These are phyloP conservation scores for Hypseocharis bilobata DNA, from an alignment of 441 rosid genomes.

Conservation along the genomic window DNA sequence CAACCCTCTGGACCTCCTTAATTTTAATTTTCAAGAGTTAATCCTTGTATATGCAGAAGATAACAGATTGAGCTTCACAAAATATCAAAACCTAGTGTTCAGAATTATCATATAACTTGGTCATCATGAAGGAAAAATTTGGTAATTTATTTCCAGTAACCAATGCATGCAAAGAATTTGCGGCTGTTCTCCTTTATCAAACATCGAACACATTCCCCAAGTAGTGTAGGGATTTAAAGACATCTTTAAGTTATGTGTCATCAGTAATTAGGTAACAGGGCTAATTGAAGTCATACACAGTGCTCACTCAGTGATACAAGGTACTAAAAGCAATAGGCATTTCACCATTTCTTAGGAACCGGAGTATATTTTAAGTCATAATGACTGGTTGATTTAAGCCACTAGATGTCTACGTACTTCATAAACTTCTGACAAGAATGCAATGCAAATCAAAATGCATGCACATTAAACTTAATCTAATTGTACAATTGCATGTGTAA, in stretches of 20 bases:
- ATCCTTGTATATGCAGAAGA: too few species aligned
- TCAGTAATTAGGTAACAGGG: slow-evolving; percentile 1
- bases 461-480: neutral
- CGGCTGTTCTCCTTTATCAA: neutral
- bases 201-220: too few species aligned
- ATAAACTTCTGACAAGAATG: neutral
- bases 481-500: neutral
- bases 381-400: neutral
- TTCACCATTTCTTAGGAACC: too few species aligned
- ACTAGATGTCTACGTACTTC: neutral
- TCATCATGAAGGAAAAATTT: too few species aligned
- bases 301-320: too few species aligned
- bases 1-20: too few species aligned
- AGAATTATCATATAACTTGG: too few species aligned
- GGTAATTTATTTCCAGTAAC: neutral
- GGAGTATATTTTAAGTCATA: too few species aligned
- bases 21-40: too few species aligned
- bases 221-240: neutral
- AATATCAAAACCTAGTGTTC: too few species aligned
- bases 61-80: too few species aligned
- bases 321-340: too few species aligned
- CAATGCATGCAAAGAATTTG: neutral
- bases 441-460: neutral
- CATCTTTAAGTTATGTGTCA: neutral
- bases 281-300: slow-evolving; percentile 11